Conservation (phyloP, 306 rosid species). For the Vigna mungo region DNA sequence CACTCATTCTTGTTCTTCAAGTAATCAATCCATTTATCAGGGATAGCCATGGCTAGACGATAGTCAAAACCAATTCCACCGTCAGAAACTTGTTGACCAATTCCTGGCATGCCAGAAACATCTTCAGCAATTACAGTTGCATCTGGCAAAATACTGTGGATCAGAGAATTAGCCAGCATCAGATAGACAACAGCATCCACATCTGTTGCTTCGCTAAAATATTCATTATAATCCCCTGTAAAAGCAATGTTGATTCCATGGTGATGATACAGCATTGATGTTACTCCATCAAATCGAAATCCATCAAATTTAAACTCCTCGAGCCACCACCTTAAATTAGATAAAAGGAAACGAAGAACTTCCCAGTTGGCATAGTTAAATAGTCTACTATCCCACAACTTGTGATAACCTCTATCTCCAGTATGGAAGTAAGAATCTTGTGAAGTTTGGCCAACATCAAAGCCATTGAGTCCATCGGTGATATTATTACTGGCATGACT, state of each 20-base stretch:
- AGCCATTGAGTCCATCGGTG: slow-evolving; percentile 96
- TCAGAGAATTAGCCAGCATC: slow-evolving; percentile 87
- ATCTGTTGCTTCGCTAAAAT: slow-evolving; percentile 87
- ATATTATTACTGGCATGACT: slow-evolving; percentile 95
- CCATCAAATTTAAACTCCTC: slow-evolving; percentile 94
- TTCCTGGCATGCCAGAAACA: slow-evolving; percentile 99
- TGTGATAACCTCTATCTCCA: slow-evolving; percentile 92
- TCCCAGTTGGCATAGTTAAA: slow-evolving; percentile 98
- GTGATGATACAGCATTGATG: slow-evolving; percentile 97
- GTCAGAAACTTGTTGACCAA: slow-evolving; percentile 73
- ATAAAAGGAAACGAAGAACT: slow-evolving; percentile 94
- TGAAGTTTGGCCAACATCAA: slow-evolving; percentile 92
- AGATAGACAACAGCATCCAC: slow-evolving; percentile 91
- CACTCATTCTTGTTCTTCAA: slow-evolving; percentile 81
- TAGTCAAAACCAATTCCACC: slow-evolving; percentile 92
- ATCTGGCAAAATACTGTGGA: slow-evolving; percentile 75
- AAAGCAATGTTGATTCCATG: slow-evolving; percentile 84
- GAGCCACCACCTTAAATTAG: slow-evolving; percentile 96
- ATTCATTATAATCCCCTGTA: slow-evolving; percentile 85
- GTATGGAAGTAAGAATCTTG: slow-evolving; percentile 88
- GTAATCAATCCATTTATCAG: slow-evolving; percentile 94
- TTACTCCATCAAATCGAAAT: slow-evolving; percentile 96
- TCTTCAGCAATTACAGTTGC: slow-evolving; percentile 95
- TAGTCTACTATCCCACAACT: slow-evolving; percentile 94
- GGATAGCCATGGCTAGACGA: slow-evolving; percentile 93